Conservation (phyloP, 345 rosid genomes). For the Aurinia saxatilis region DNA sequence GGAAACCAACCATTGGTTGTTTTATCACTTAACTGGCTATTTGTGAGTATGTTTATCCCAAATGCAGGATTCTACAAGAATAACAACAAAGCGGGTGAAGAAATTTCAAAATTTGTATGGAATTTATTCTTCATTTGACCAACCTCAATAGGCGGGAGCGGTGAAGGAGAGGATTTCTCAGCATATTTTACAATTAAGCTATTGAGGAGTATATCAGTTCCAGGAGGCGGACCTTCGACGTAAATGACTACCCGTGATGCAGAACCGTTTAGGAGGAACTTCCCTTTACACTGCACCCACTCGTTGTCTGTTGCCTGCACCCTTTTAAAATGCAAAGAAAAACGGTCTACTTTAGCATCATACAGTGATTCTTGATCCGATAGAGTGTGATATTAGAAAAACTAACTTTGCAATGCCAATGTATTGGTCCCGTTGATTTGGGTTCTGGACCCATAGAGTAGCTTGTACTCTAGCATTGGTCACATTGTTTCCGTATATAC, state of each 20-base stretch:
- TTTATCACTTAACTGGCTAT: constrained; percentile 46
- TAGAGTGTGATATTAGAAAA: not conserved
- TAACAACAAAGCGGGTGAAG: not conserved
- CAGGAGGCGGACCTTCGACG: constrained; percentile 87
- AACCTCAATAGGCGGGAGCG: constrained; percentile 64
- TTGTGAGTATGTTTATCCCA: constrained; percentile 66
- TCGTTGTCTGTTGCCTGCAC: constrained; percentile 74
- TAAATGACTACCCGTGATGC: constrained; percentile 62
- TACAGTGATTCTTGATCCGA: constrained; percentile 37
- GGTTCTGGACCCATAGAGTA: constrained; percentile 71
- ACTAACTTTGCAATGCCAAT: constrained; percentile 67
- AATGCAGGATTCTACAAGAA: constrained; percentile 58
- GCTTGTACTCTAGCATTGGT: constrained; percentile 47
- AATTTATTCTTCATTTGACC: too few species aligned
- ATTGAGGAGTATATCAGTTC: constrained; percentile 76
- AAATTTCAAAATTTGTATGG: constrained; percentile 32
- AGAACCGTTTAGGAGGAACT: constrained; percentile 78
- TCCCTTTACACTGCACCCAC: constrained; percentile 68
- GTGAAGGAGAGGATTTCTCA: constrained; percentile 57
- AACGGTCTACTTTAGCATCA: constrained; percentile 45
- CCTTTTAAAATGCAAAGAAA: constrained; percentile 28
- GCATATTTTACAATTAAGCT: constrained; percentile 64
- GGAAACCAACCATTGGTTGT: constrained; percentile 75
- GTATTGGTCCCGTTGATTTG: constrained; percentile 65
- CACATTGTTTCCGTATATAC: constrained; percentile 57